phyloP scores from a whole-genome alignment of 495 filamentous ascomycete species.

The Penicillium subrubescens region DNA sequence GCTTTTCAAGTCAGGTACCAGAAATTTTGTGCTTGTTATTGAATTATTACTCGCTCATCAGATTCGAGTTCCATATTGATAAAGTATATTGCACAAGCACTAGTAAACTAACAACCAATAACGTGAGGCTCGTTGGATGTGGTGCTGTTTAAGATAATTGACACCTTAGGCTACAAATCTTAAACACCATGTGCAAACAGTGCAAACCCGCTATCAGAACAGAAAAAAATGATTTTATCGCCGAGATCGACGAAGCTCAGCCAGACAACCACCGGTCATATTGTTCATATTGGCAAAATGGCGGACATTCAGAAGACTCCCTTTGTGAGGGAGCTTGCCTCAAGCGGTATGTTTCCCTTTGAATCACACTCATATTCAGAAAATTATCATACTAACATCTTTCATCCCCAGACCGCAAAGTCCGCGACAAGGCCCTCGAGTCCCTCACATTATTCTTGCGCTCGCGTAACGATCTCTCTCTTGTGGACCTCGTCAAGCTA shows the following conservation, averaged over 20 bases:
- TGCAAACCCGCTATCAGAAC: slow-evolving; percentile 34
- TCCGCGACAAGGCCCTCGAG: slow-evolving; percentile 76
- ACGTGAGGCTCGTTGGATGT: background rate
- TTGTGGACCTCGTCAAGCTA: slow-evolving; percentile 83
- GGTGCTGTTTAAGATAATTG: slow-evolving; percentile 1
- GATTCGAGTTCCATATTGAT: background rate
- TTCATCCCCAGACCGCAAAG: slow-evolving; percentile 66
- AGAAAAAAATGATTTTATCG: slow-evolving; percentile 40
- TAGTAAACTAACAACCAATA: background rate
- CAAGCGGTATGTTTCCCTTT: slow-evolving; percentile 60
- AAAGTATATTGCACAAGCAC: background rate
- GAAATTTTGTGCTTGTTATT: background rate
- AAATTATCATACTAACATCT: slow-evolving; percentile 4
- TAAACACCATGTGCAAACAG: slow-evolving; percentile 32
- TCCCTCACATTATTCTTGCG: slow-evolving; percentile 79
- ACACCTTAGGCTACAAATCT: slow-evolving; percentile 21
- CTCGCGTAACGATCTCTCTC: slow-evolving; percentile 63
- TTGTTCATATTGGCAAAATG: slow-evolving; percentile 33
- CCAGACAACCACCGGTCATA: slow-evolving; percentile 7
- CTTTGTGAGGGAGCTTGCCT: slow-evolving; percentile 75
- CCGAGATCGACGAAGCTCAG: slow-evolving; percentile 17
- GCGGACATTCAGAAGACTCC: slow-evolving; percentile 60
- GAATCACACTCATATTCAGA: background rate
- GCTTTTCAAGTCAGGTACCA: background rate
- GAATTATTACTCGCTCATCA: background rate